Conservation (phyloP, 164 flowering plant species). For the Platanus orientalis region DNA sequence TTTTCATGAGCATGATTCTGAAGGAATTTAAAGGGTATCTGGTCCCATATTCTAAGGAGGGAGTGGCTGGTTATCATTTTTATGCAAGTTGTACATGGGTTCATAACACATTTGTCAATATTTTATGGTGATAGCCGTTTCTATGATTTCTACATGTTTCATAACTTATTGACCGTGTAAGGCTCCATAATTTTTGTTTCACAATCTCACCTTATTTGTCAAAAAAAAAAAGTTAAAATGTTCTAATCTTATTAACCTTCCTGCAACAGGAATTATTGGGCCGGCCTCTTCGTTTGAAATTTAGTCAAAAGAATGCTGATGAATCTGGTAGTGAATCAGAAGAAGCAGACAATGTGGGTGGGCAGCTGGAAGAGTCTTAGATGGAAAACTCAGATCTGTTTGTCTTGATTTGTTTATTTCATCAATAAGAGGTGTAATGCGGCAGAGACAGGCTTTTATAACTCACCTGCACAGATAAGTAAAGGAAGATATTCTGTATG, state of each 20-base stretch:
- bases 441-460: background rate
- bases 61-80: no score
- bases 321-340: conserved; percentile 31
- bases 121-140: no score
- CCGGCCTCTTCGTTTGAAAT: conserved; percentile 57
- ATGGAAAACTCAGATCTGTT: background rate
- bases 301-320: conserved; percentile 39
- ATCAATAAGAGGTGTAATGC: background rate
- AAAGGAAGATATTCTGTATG: background rate
- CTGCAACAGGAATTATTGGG: conserved; percentile 70
- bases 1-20: no score
- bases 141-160: no score
- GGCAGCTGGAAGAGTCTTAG: conserved; percentile 19
- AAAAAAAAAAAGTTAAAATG: background rate
- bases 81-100: no score
- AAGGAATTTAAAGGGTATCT: no score
- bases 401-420: background rate
- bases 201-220: no score
- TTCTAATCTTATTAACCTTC: conserved; percentile 1
- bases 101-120: no score
- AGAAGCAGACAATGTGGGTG: conserved; percentile 17
- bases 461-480: background rate
- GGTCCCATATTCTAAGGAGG: no score
- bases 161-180: no score
- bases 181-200: no score